Conservation (phyloP, 768 basidiomycete species). For the Exsudoporus frostii region DNA sequence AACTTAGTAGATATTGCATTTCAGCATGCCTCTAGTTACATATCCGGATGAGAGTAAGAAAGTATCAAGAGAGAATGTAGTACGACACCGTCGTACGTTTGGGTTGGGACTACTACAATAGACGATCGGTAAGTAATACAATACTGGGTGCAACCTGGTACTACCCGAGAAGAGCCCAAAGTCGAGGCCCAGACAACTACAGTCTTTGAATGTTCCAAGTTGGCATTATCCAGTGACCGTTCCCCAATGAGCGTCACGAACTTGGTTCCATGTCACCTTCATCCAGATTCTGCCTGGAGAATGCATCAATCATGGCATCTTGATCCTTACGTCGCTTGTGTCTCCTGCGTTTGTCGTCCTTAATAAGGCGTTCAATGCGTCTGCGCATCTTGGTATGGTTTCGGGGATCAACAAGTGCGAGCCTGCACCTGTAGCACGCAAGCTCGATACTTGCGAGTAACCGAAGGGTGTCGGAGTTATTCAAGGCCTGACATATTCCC, state of each 20-base stretch:
- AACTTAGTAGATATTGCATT: conserved; percentile 4
- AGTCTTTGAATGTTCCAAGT: conserved; percentile 11
- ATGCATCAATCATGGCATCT: conserved; percentile 77
- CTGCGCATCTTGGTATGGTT: conserved; percentile 61
- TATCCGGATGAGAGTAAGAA: conserved; percentile 1
- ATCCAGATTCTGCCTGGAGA: conserved; percentile 51
- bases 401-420: conserved; percentile 65
- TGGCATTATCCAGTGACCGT: conserved; percentile 9
- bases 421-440: conserved; percentile 75
- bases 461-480: conserved; percentile 79
- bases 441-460: conserved; percentile 82
- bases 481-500: conserved; percentile 55
- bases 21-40: conserved; percentile 8
- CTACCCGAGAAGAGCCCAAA: conserved; percentile 1
- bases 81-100: conserved; percentile 2
- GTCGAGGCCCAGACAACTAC: conserved; percentile 7
- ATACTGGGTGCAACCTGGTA: conserved; percentile 11
- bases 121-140: conserved; percentile 25
- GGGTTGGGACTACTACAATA: conserved; percentile 17
- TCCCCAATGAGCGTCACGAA: conserved; percentile 18
- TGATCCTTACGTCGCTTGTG: conserved; percentile 83
- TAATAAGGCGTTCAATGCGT: conserved; percentile 76
- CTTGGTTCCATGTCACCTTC: conserved; percentile 25
- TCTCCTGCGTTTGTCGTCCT: conserved; percentile 76
- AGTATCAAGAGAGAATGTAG: background rate